Evolutionary conservation across 2,329 filamentous ascomycete genomes (phyloP).

Genomic region (Fusarium temperatum): DNA sequence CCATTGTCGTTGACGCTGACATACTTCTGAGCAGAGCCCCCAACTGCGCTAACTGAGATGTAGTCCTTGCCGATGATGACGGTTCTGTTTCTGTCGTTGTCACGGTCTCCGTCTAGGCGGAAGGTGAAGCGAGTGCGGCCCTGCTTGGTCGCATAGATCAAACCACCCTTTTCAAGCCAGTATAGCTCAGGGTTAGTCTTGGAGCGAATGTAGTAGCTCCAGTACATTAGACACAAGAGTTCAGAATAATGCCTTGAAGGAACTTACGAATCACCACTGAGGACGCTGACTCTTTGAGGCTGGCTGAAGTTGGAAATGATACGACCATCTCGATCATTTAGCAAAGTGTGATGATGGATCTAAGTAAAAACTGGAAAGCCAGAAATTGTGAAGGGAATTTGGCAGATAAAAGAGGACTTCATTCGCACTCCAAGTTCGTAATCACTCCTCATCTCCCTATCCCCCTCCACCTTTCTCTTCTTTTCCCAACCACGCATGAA

Average conservation of each 20-base stretch:
- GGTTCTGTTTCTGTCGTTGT: background rate
- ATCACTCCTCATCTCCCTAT: background rate
- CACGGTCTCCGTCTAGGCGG: background rate
- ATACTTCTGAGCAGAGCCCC: background rate
- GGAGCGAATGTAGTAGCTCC: constrained; percentile 5
- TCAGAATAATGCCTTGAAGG: background rate
- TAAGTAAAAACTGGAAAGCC: background rate
- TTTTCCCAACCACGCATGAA: background rate
- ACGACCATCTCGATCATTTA: background rate
- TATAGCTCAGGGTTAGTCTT: constrained; percentile 1
- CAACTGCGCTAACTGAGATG: background rate
- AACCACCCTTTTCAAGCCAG: background rate
- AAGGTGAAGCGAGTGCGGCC: constrained; percentile 1
- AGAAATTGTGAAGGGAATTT: background rate
- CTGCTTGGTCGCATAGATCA: background rate
- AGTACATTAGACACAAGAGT: background rate
- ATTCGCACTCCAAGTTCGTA: background rate
- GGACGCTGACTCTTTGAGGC: background rate
- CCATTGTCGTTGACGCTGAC: background rate
- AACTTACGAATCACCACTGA: background rate
- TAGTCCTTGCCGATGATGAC: background rate
- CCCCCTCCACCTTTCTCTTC: background rate
- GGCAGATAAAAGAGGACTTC: background rate
- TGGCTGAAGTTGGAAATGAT: background rate
- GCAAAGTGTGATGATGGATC: background rate